Conservation (phyloP, 2,329 filamentous ascomycete genomes). For the Diaporthe destruens region DNA sequence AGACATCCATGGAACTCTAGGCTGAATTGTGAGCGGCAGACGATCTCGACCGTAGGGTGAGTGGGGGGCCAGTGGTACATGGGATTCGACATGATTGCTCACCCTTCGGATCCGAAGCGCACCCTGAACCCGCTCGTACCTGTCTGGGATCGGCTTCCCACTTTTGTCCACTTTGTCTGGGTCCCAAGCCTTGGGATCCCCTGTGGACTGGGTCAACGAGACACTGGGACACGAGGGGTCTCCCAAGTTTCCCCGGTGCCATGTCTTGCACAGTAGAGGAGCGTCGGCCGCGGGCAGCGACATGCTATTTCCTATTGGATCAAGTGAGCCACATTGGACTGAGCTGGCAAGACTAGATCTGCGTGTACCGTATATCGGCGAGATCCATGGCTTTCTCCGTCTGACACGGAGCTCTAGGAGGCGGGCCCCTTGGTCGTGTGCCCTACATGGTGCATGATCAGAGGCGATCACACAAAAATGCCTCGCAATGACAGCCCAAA, state of each 20-base stretch:
- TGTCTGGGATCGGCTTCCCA: background rate
- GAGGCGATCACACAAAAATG: background rate
- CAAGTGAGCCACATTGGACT: background rate
- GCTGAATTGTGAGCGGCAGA: background rate
- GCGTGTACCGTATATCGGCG: background rate
- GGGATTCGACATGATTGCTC: background rate
- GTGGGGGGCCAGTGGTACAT: background rate
- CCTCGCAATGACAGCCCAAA: too few relatives aligned
- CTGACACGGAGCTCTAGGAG: background rate
- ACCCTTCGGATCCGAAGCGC: background rate
- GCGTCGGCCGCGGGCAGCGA: background rate
- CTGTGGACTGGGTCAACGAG: background rate
- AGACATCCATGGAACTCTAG: background rate
- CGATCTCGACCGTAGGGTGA: background rate
- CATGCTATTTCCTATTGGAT: background rate
- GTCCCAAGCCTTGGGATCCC: background rate
- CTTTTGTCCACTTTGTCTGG: background rate
- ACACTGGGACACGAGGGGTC: too few relatives aligned
- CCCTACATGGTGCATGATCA: background rate
- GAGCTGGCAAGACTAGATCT: background rate
- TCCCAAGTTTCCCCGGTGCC: background rate
- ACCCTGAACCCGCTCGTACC: background rate
- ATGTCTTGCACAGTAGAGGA: conserved; percentile 3
- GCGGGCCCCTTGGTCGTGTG: background rate
- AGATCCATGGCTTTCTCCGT: conserved; percentile 4